These are phyloP conservation scores for Arachis stenosperma DNA, from an alignment of 306 rosid species.

Conservation along the genomic window DNA sequence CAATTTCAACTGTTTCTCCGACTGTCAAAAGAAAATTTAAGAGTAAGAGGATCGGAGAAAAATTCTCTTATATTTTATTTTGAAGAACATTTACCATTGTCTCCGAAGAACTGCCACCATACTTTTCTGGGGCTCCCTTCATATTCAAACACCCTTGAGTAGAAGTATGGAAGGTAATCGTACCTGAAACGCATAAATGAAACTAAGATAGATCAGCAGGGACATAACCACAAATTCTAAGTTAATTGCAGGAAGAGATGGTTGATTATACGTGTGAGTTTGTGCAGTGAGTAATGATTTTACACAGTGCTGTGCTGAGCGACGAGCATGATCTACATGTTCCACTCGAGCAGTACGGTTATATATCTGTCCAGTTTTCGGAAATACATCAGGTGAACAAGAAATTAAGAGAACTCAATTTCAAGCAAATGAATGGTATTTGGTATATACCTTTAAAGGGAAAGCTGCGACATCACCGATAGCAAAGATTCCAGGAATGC, in stretches of 20 bases:
- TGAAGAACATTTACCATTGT: slow-evolving; percentile 61
- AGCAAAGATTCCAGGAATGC: slow-evolving; percentile 80
- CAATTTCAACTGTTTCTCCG: slow-evolving; percentile 91
- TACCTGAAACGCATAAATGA: slow-evolving; percentile 57
- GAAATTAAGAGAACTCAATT: slow-evolving; percentile 11
- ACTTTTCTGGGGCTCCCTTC: slow-evolving; percentile 91
- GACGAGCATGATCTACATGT: slow-evolving; percentile 98
- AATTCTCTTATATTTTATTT: background rate
- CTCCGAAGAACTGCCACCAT: slow-evolving; percentile 98
- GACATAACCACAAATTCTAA: background rate
- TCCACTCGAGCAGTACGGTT: slow-evolving; percentile 80
- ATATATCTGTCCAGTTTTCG: slow-evolving; percentile 63
- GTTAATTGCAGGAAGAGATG: slow-evolving; percentile 21
- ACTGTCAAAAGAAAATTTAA: slow-evolving; percentile 54
- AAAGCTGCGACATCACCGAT: slow-evolving; percentile 91
- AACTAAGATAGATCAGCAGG: slow-evolving; percentile 26
- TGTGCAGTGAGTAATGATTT: slow-evolving; percentile 79
- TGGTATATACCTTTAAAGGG: slow-evolving; percentile 71
- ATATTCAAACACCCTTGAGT: slow-evolving; percentile 91
- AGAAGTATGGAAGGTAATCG: slow-evolving; percentile 93
- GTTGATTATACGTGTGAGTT: slow-evolving; percentile 60
- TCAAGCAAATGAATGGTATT: slow-evolving; percentile 22
- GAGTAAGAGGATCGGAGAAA: slow-evolving; percentile 25
- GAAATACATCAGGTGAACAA: slow-evolving; percentile 34
- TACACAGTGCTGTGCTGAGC: slow-evolving; percentile 83